phyloP scores from a whole-genome alignment of 495 filamentous ascomycete species.

The Cladorrhinum samala region DNA sequence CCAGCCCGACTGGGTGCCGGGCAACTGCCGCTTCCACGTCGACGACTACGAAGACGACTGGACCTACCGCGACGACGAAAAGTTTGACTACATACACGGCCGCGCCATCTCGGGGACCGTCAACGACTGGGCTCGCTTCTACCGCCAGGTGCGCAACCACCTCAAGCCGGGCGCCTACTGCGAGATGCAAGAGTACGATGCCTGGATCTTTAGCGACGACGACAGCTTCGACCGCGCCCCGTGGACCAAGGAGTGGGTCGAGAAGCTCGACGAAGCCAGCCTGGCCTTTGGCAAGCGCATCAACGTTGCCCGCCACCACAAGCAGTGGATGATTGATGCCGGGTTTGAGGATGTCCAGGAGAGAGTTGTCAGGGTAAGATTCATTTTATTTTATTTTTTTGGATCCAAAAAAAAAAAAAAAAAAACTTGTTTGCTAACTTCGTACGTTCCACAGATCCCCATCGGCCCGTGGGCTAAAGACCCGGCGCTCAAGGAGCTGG shows the following conservation, averaged over 20 bases:
- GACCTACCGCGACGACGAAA: constrained; percentile 41
- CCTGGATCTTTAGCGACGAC: constrained; percentile 45
- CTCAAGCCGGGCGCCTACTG: constrained; percentile 55
- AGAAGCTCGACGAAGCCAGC: constrained; percentile 37
- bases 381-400: no score
- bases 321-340: constrained; percentile 30
- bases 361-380: constrained; percentile 19
- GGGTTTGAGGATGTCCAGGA: constrained; percentile 40
- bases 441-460: constrained; percentile 31
- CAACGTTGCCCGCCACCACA: constrained; percentile 33
- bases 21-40: constrained; percentile 49
- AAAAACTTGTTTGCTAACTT: neutral
- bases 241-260: constrained; percentile 41
- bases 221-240: constrained; percentile 40
- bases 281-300: constrained; percentile 44
- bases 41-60: constrained; percentile 55
- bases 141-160: constrained; percentile 43
- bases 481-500: constrained; percentile 44
- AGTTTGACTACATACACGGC: constrained; percentile 59
- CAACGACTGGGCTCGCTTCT: constrained; percentile 50
- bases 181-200: constrained; percentile 50
- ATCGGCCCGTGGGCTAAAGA: constrained; percentile 50
- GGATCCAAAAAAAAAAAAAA: no score
- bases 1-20: constrained; percentile 37
- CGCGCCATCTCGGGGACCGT: constrained; percentile 53